These are phyloP conservation scores for Lunasporangiospora selenospora DNA, from an alignment of 192 early-diverging fungal species.

Conservation along the genomic window DNA sequence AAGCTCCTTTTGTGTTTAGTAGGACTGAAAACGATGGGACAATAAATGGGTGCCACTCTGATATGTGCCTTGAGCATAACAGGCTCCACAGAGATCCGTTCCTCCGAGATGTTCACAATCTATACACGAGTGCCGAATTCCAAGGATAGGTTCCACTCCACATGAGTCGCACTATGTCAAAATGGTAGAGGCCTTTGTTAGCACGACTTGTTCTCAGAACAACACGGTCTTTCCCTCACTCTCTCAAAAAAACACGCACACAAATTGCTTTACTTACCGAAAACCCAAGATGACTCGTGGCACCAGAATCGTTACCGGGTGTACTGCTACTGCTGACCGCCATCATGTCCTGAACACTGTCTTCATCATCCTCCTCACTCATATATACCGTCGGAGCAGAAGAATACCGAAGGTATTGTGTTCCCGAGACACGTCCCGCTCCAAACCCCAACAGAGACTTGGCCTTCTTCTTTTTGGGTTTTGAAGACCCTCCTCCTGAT, in stretches of 20 bases:
- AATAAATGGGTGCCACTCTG: conserved; percentile 26
- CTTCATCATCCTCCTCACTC: conserved; percentile 61
- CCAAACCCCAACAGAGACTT: conserved; percentile 22
- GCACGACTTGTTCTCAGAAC: conserved; percentile 43
- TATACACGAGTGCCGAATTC: conserved; percentile 70
- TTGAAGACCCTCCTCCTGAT: conserved; percentile 6
- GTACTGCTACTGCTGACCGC: conserved; percentile 9
- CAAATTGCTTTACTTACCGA: conserved; percentile 7
- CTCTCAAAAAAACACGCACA: neutral
- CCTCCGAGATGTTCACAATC: conserved; percentile 67
- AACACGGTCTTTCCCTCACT: conserved; percentile 38
- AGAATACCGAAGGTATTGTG: conserved; percentile 47
- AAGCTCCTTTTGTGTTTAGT: no score
- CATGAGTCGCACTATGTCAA: conserved; percentile 68
- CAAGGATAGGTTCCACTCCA: conserved; percentile 74
- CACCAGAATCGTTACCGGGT: conserved; percentile 4
- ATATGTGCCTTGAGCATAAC: conserved; percentile 57
- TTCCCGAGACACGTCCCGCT: conserved; percentile 52
- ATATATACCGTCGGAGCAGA: conserved; percentile 58
- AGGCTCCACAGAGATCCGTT: conserved; percentile 74
- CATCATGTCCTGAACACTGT: conserved; percentile 54
- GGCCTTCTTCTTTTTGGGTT: conserved; percentile 29
- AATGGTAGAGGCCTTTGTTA: conserved; percentile 5
- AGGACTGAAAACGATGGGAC: conserved; percentile 40
- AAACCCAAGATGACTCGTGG: conserved; percentile 26